These are phyloP conservation scores for Tricholoma flavovirens DNA, from an alignment of 768 basidiomycete species.

Conservation along the genomic window DNA sequence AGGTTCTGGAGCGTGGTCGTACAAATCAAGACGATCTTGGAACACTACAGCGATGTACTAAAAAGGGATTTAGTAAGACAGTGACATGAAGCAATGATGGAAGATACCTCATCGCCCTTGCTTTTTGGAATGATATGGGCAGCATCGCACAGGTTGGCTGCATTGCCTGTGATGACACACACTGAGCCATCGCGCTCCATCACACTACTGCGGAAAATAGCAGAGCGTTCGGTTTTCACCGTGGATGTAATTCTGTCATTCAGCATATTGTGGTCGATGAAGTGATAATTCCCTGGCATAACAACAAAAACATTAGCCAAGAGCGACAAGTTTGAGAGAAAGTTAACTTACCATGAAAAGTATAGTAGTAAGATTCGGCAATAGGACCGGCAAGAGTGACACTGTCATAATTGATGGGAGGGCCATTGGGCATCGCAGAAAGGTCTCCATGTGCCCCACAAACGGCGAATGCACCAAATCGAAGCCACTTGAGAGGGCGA, in stretches of 20 bases:
- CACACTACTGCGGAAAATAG: neutral
- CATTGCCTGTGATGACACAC: neutral
- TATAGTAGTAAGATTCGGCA: neutral
- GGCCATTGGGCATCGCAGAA: slow-evolving; percentile 8
- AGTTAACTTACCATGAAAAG: neutral
- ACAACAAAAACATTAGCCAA: neutral
- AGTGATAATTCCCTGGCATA: neutral
- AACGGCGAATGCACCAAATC: neutral
- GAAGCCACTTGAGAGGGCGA: neutral
- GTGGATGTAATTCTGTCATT: neutral
- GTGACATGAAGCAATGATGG: neutral
- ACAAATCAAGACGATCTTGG: neutral
- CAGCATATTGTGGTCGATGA: neutral
- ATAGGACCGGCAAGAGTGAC: neutral
- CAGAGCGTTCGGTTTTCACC: neutral
- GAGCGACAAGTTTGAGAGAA: neutral
- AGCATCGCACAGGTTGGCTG: neutral
- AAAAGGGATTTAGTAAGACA: neutral
- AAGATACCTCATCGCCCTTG: neutral
- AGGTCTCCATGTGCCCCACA: neutral
- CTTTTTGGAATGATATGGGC: neutral
- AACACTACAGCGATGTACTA: neutral
- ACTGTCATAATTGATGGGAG: slow-evolving; percentile 13
- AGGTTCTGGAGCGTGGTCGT: neutral
- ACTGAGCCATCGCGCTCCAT: neutral